Base-by-base conservation (phyloP, 768 basidiomycete genomes). In the Agaricus bisporus region DNA sequence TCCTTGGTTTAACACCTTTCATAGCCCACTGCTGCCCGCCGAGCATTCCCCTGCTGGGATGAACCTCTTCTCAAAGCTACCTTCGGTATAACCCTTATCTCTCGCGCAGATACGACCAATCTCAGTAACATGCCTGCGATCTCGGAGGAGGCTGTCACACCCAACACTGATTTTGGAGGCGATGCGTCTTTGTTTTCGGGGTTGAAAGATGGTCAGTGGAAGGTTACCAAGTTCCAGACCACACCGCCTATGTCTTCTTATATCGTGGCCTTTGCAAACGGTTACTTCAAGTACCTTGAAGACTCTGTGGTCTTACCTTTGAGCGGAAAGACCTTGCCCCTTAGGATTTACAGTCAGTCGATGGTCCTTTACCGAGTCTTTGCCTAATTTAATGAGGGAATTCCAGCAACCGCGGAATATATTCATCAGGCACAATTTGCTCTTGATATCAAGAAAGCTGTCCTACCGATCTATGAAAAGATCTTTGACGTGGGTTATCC, bases 401-500 rank as follows among this genome's bases (percentile, higher is more conserved):
- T 54, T 32, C 7, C 59, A 91, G 88, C 87, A 7, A 95, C 92
- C 6, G 71, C 82, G 55, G 87, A 97, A 62, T 72, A 84, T 58
- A 90, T 97, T 60, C 76, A 84, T 59, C 92, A 93, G 64, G 86
- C 87, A 5, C 78, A 86, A 59, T 92, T 92, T 62, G 88, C 89
- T 12, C 82, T 98, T 39, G 91, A 95, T 60, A 84, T 95, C 60
- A 95, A 89, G 68, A 80, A 78, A 5, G 76, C 75, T 28, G 88
- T 90, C 9, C 71, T 97, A 12, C 93, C 94, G 14, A 65, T 93
- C n/a, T 98, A 95, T 67, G 95, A 98, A 69, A 75, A 86, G 64
- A 79, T 95, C 51, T 98, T 98, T 64, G 85, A 95, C 59, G 85
- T 98, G 58, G 88, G 87, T 54, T 98, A 86, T 66, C 92, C 95